These are phyloP conservation scores for Prunella vulgaris DNA, from an alignment of 257 asterid genomes.

Conservation along the genomic window DNA sequence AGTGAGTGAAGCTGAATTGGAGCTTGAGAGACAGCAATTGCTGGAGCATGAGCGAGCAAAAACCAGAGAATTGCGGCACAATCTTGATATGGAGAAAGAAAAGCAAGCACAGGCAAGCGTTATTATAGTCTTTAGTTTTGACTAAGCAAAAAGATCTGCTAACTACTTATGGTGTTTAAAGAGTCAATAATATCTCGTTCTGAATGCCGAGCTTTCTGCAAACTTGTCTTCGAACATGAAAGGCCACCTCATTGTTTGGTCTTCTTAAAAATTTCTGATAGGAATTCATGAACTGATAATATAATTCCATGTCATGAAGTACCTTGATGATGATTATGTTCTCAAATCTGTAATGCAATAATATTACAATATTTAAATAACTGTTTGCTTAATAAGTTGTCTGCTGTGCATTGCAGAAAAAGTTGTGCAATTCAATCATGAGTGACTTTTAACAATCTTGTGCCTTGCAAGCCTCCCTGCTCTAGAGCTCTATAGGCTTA, in stretches of 20 bases:
- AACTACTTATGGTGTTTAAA: neutral
- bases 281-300: neutral
- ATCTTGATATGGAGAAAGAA: slow-evolving; percentile 94
- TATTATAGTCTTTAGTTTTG: neutral
- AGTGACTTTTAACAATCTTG: neutral
- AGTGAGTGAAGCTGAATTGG: slow-evolving; percentile 76
- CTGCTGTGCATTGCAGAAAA: neutral
- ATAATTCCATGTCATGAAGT: neutral
- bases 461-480: neutral
- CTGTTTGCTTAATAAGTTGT: slow-evolving; percentile 1
- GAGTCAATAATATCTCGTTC: neutral
- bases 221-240: slow-evolving; percentile 5
- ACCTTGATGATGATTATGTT: neutral
- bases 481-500: neutral
- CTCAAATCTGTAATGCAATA: neutral
- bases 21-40: slow-evolving; percentile 76
- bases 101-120: slow-evolving; percentile 82
- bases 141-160: too few relatives aligned
- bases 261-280: neutral
- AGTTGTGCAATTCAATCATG: neutral
- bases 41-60: slow-evolving; percentile 87
- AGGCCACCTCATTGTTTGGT: neutral
- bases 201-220: neutral
- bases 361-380: neutral
- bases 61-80: slow-evolving; percentile 86